Conservation (phyloP, 2,329 filamentous ascomycete genomes). For the Septoria petroselini region DNA sequence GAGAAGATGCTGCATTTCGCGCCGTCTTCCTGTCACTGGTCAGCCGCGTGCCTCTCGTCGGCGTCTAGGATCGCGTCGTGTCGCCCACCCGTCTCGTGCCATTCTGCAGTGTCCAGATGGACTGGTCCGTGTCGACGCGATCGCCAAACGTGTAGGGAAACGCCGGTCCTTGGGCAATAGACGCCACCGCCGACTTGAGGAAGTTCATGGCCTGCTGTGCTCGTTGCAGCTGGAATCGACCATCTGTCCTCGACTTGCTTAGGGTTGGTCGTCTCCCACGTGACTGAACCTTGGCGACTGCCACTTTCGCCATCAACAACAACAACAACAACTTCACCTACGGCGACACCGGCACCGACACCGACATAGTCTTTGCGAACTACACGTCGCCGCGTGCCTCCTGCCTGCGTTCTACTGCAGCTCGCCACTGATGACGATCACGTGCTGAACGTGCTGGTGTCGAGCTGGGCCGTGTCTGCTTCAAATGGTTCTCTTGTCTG, state of each 20-base stretch:
- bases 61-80: constrained; percentile 24
- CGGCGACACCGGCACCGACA: too few species aligned
- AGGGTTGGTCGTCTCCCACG: too few species aligned
- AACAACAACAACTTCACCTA: too few species aligned
- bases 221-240: too few species aligned
- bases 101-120: constrained; percentile 95
- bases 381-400: too few species aligned
- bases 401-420: too few species aligned
- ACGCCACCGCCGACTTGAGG: constrained; percentile 94
- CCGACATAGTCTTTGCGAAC: too few species aligned
- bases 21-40: constrained; percentile 70
- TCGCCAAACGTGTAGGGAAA: constrained; percentile 94
- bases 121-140: constrained; percentile 84
- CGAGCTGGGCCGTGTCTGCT: too few species aligned
- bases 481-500: too few species aligned
- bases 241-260: too few species aligned
- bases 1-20: constrained; percentile 95
- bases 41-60: constrained; percentile 9
- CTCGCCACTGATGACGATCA: background rate
- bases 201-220: constrained; percentile 93
- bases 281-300: too few species aligned
- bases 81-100: constrained; percentile 79
- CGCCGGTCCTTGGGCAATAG: constrained; percentile 89
- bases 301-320: too few species aligned
- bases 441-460: background rate